A percentile compares a stretch with the other conserved stretches of the same genome.
phyloP scores from a whole-genome alignment of 176 grass and related monocot genomes.

The bread wheat (Triticum aestivum) region IWGSC_CS_RefSeq_v2.1 NC_057794.1:109298661-109299160 shows the following conservation, averaged over 20 bases:
- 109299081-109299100: not conserved
- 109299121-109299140: not conserved
- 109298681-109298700: not conserved
- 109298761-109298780: not conserved
- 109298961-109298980: slow-evolving; percentile 56
- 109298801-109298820: not conserved
- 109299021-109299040: slow-evolving; percentile 83
- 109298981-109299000: slow-evolving; percentile 70
- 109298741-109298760: slow-evolving; percentile 21
- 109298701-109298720: not conserved
- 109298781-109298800: not conserved
- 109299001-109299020: slow-evolving; percentile 85
- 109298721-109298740: slow-evolving; percentile 8
- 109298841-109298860: not conserved
- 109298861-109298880: no score
- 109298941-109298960: slow-evolving; percentile 6
- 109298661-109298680: not conserved
- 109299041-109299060: slow-evolving; percentile 48
- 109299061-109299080: slow-evolving; percentile 10
- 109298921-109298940: slow-evolving; percentile 24
- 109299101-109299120: slow-evolving; percentile 5
- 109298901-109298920: slow-evolving; percentile 16
- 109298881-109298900: not conserved
- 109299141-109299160: not conserved
- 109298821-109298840: not conserved